Conservation (phyloP, 116 monocot genomes). For the Trichopus zeylanicus region DNA sequence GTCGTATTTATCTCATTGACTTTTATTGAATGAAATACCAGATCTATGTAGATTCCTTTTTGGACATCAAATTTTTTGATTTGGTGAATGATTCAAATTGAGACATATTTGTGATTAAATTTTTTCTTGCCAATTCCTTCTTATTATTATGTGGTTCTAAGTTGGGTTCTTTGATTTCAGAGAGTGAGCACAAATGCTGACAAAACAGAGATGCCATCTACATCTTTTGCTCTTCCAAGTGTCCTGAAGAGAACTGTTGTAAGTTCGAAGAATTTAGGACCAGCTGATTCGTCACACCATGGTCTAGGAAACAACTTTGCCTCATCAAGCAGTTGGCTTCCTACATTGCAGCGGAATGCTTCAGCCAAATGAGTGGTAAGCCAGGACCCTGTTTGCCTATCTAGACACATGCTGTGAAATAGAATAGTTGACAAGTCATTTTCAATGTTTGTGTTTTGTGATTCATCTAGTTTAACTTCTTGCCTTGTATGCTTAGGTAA, state of each 20-base stretch:
- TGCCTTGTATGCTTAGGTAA: too few species aligned
- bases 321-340: slow-evolving; percentile 49
- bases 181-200: slow-evolving; percentile 9
- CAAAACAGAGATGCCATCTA: slow-evolving; percentile 24
- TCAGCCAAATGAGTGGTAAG: slow-evolving; percentile 59
- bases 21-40: too few species aligned
- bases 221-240: slow-evolving; percentile 33
- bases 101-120: too few species aligned
- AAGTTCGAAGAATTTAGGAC: slow-evolving; percentile 21
- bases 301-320: slow-evolving; percentile 33
- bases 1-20: too few species aligned
- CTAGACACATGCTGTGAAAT: too few species aligned
- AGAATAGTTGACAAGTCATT: too few species aligned
- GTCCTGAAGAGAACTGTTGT: slow-evolving; percentile 19
- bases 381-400: too few species aligned
- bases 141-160: not conserved
- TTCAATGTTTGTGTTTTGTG: too few species aligned
- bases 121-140: not conserved
- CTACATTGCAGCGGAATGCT: slow-evolving; percentile 44
- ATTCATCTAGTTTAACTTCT: too few species aligned
- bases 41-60: too few species aligned
- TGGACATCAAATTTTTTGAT: too few species aligned
- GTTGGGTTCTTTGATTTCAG: slow-evolving; percentile 7
- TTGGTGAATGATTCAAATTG: too few species aligned
- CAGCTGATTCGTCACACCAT: slow-evolving; percentile 25